Base-by-base conservation (phyloP, 1,284 basidiomycete genomes). In the Papiliotrema nemorosa region DNA sequence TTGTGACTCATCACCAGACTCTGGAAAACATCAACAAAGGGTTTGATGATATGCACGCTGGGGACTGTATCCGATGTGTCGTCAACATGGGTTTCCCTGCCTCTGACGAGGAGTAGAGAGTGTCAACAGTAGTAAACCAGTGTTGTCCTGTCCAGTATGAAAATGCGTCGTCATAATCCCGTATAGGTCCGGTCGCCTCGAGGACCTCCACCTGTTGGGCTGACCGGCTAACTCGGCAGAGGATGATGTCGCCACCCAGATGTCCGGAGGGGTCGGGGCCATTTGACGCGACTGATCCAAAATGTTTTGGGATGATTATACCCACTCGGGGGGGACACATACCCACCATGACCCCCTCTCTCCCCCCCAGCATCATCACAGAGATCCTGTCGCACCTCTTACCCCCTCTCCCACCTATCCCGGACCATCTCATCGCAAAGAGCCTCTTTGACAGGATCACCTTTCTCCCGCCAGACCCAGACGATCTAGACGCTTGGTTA, bases 11-110 rank as follows among this genome's bases (percentile, higher is more conserved):
- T 74, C 74, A 82, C 61, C 80, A 84, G 66, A 81, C 77, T 45
- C 79, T 97, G 36, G 80, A 78, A 31, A 84, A 91, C 21, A 90
- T 97, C 74, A 90, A 90, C 75, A 78, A 84, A 52, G 92, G 90
- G 33, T 96, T 97, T 79, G 81, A 89, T 56, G 88, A 93, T 74
- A 96, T 97, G 92, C 90, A 93, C 77, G 88, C 76, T 49, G 91
- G 91, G 24, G 83, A 91, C 54, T 97, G 93, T 71, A 93, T 97
- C 66, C 86, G 92, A 59, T 93, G 91, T 59, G 86, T 94, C 22
- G 86, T 75, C 52, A 63, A 74, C 62, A 75, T 75, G 73, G 66
- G 68, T 45, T 64, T 64, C 42, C 50, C 50, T 13, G 35, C 33
- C n/a, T 29, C 31, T 21, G 50, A 52, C 29, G 44, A 52, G 38